Evolutionary conservation across 1,139 yeast genomes (phyloP), one percentile per base, ranked within the genome.

Genomic region (Zygoascus sp.): DNA sequence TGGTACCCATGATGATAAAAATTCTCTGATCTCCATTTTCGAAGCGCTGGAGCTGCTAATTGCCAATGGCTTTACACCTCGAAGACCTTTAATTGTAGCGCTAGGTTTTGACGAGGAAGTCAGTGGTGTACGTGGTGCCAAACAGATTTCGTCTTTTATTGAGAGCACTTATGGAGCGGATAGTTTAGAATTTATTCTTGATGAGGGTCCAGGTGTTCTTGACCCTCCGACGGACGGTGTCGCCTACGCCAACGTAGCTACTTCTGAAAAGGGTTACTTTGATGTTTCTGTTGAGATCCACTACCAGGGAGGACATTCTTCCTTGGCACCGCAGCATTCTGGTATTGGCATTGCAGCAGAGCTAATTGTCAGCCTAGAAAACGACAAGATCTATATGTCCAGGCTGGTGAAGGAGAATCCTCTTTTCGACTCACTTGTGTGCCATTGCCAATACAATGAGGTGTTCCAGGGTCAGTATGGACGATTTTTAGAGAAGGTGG

Each of bases 31-130:
- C 50, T 81, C 77, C 3, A 71, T 80, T 42, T 60, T 83, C 54
- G 85, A 80, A 57, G 72, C 86, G 4, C 61, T 79, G 23, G 88
- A 82, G 58, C 64, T 70, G 47, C 61, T 80, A 30, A 57, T 79
- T 21, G 68, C 69, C 30, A 59, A 66, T 32, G 77, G 71, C 0
- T 79, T 71, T 59, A 53, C 58, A 39, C 85, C 87, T 4, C 59
- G 68, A 42, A 74, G 90, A 58, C 72, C 84, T 0, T 60, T 82
- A 2, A 52, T 83, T 9, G 62, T 80, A 4, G 79, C 83, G 0
- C 76, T 79, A 58, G 92, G 92, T 0, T 81, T 79, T 56, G 92
- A 83, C 61, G 92, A 83, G 64, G 92, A 83, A 63, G 72, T 75
- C 17, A 70, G 77, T 30, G 89, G 89, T 3, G 54, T 55, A 10